Percentiles rank a stretch among this genome's conserved stretches.
Conservation (phyloP, 2,329 filamentous ascomycete species). For the Zelopaecilomyces penicillatus region DNA sequence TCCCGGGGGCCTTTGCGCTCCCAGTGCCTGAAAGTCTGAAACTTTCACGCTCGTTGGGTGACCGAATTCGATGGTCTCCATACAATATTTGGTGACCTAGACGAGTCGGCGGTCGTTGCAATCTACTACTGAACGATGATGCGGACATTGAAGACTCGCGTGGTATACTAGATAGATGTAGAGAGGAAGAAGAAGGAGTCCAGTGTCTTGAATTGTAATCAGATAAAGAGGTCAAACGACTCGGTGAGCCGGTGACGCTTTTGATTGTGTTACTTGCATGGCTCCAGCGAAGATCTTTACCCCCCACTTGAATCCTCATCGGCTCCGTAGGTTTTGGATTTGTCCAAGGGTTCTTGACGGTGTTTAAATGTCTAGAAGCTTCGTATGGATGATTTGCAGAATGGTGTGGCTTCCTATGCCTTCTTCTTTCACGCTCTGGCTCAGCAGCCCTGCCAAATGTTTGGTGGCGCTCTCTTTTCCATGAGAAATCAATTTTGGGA, state of each 20-base stretch:
- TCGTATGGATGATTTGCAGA: too few relatives aligned
- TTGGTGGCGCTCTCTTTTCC: neutral
- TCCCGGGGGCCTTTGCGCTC: too few relatives aligned
- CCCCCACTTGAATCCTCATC: conserved; percentile 21
- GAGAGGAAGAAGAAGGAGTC: neutral
- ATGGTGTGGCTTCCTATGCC: too few relatives aligned
- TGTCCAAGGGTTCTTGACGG: neutral
- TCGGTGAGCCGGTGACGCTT: conserved; percentile 4
- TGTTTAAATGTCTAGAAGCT: too few relatives aligned
- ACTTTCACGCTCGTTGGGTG: neutral
- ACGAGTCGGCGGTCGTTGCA: neutral
- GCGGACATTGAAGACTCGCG: neutral
- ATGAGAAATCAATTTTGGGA: conserved; percentile 14
- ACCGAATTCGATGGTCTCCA: neutral
- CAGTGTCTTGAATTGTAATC: neutral
- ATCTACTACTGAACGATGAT: neutral
- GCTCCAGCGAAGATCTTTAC: conserved; percentile 21
- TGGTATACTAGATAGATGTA: neutral
- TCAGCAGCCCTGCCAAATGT: neutral
- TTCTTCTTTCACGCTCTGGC: neutral
- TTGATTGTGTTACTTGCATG: conserved; percentile 17
- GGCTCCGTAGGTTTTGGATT: neutral
- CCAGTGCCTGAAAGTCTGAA: neutral
- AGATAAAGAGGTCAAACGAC: neutral
- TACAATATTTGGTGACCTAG: neutral